Evolutionary conservation across 495 filamentous ascomycete species (phyloP), one percentile per base, ranked within the genome.

Genomic region (Annulohypoxylon bovei): DNA sequence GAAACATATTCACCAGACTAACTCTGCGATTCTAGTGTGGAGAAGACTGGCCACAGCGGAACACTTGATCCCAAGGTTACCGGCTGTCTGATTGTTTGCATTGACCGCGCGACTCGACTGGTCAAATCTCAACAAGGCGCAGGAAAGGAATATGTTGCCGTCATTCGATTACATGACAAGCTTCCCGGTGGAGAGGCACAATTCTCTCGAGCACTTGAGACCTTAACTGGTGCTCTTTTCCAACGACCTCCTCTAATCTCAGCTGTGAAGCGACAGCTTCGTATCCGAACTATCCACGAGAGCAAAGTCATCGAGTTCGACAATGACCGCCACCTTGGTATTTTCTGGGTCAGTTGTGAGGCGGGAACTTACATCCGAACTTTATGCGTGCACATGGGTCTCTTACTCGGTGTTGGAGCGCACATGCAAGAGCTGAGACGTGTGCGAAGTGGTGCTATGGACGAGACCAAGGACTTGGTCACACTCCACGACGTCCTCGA

Each of bases 281-380:
- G 95, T 84, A 95, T 98, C 76, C 89, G 95, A 79, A 97, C 95
- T 9, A 97, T 98, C 75, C 90, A 98, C 80, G 92, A 98, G 82
- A 94, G 91, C 85, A 94, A 94, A 81, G 83, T 97, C 33, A 91
- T 94, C 73, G 95, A 99, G 81, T 99, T 97, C 76, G 95, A 98
- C 81, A 97, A 98, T 78, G 94, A 98, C 62, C 89, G 95, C 66
- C 93, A 98, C 76, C 87, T 99, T n/a, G 96, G 91, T 79, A 94
- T 98, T 32, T 99, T 99, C 88, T 98, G 95, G 95, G 96, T 98
- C 64, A 95, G 92, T 80, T 99, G 95, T 79, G 95, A 99, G 81
- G 95, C 95, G 66, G 95, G 95, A 75, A 98, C 95, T 32, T 99
- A 99, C 77, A 98, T 99, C 78, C 91, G 95, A 81, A 98, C 96